Conservation (phyloP, 2,329 filamentous ascomycete genomes). For the Sporothrix globosa region DNA sequence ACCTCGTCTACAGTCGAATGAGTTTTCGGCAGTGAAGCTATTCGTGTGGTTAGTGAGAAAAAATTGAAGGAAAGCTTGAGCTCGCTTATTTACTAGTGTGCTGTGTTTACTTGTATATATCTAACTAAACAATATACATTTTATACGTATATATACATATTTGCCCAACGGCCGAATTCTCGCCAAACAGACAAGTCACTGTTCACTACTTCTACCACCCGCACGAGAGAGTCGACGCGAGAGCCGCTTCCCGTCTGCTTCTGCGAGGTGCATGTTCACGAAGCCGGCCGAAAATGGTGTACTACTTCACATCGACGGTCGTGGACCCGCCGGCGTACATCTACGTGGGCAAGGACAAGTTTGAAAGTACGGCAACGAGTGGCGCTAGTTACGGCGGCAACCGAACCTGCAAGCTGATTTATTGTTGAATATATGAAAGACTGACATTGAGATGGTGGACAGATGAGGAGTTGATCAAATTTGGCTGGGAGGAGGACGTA, state of each 20-base stretch:
- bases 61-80: slow-evolving; percentile 22
- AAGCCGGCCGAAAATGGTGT: slow-evolving; percentile 69
- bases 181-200: not conserved
- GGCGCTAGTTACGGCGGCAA: too few relatives aligned
- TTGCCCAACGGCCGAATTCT: slow-evolving; percentile 16
- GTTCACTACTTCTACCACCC: not conserved
- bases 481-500: slow-evolving; percentile 92
- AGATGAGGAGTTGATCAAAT: slow-evolving; percentile 97
- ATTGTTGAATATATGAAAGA: not conserved
- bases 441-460: slow-evolving; percentile 30
- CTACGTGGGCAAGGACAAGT: slow-evolving; percentile 98
- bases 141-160: not conserved
- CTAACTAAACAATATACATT: not conserved
- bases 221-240: slow-evolving; percentile 2
- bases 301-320: slow-evolving; percentile 87
- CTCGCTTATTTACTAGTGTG: slow-evolving; percentile 25
- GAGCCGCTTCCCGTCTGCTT: not conserved
- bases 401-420: not conserved
- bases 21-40: slow-evolving; percentile 26
- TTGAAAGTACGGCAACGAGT: slow-evolving; percentile 73
- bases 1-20: slow-evolving; percentile 16
- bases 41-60: slow-evolving; percentile 25
- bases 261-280: not conserved
- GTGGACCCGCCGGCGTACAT: slow-evolving; percentile 83
- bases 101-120: not conserved